phyloP scores from a whole-genome alignment of 148 eudicot species.

The Amaranthus palmeri region DNA sequence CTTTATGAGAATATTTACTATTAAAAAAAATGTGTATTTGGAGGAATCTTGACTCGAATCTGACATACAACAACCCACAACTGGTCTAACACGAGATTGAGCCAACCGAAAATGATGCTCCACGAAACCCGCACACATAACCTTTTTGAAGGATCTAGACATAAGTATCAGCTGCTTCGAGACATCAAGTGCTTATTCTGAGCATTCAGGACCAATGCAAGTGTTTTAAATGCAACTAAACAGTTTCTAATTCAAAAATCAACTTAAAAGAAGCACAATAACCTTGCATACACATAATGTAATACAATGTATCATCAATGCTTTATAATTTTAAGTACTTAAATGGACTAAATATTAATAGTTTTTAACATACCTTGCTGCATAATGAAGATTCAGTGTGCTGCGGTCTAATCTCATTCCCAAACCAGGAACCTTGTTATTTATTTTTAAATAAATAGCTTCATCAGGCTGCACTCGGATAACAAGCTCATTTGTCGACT shows the following conservation, averaged over 20 bases:
- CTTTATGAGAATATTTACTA: too few species aligned
- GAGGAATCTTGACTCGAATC: too few species aligned
- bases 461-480: conserved; percentile 95
- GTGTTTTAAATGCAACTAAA: background rate
- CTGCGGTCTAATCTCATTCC: conserved; percentile 94
- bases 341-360: background rate
- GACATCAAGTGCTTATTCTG: background rate
- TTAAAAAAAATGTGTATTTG: too few species aligned
- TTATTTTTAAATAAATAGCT: conserved; percentile 82
- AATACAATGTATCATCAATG: background rate
- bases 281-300: background rate
- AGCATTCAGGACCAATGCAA: background rate
- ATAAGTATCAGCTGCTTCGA: background rate
- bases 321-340: background rate
- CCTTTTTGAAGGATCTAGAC: too few species aligned
- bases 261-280: background rate
- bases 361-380: conserved; percentile 59
- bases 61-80: too few species aligned
- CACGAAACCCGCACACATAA: too few species aligned
- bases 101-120: too few species aligned
- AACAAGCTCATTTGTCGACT: conserved; percentile 90
- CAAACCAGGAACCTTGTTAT: conserved; percentile 94
- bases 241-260: background rate
- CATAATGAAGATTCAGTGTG: conserved; percentile 85
- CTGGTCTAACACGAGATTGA: too few species aligned